These are phyloP conservation scores for Aureobasidium pullulans DNA, from an alignment of 2,329 filamentous ascomycete genomes.

Conservation along the genomic window DNA sequence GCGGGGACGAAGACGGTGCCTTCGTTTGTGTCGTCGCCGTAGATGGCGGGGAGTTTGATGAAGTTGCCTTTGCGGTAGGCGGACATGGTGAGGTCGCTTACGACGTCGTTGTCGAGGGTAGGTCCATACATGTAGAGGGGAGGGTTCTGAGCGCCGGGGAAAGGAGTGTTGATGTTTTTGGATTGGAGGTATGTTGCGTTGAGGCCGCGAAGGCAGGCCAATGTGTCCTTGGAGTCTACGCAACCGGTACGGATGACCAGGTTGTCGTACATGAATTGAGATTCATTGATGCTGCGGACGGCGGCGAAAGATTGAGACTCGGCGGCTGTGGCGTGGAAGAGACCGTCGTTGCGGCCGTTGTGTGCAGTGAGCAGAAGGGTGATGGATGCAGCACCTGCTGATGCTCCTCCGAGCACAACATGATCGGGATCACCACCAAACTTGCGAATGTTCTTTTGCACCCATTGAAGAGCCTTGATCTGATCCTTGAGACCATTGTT, in stretches of 20 bases:
- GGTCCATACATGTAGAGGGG: conserved; percentile 48
- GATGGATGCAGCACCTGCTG: conserved; percentile 61
- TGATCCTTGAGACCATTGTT: conserved; percentile 69
- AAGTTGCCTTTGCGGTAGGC: conserved; percentile 44
- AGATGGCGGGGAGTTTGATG: conserved; percentile 47
- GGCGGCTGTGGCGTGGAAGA: conserved; percentile 48
- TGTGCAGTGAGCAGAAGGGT: conserved; percentile 54
- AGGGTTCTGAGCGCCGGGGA: conserved; percentile 35
- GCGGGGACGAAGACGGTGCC: conserved; percentile 55
- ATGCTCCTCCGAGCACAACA: conserved; percentile 61
- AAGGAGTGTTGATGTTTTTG: conserved; percentile 39
- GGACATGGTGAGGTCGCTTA: conserved; percentile 42
- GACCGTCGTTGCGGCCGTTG: conserved; percentile 38
- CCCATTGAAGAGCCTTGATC: conserved; percentile 61
- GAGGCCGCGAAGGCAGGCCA: conserved; percentile 44
- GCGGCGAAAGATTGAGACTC: conserved; percentile 48
- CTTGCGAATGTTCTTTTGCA: conserved; percentile 55
- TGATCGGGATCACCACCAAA: conserved; percentile 65
- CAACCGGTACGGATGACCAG: conserved; percentile 45
- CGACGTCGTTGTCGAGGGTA: conserved; percentile 44
- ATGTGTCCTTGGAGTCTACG: conserved; percentile 30
- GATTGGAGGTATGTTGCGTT: conserved; percentile 38
- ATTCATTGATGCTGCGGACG: conserved; percentile 41
- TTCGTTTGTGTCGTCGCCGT: conserved; percentile 54
- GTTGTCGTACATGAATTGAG: conserved; percentile 46